Percentiles rank a stretch among this genome's conserved stretches.
phyloP scores from a whole-genome alignment of 805 yeast species.

The Phaffomyces thermotolerans region DNA sequence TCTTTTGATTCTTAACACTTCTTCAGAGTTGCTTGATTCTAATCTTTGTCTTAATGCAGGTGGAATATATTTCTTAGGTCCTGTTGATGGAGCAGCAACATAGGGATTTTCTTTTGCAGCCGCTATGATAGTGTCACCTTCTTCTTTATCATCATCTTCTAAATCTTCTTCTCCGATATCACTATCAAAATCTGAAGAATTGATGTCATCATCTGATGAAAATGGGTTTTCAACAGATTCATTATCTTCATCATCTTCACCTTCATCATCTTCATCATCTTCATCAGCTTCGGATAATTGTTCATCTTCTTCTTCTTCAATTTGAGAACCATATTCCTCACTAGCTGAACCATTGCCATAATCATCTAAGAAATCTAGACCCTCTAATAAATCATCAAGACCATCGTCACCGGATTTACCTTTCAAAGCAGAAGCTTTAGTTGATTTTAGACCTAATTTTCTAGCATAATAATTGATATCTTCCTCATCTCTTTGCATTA shows the following conservation, averaged over 20 bases:
- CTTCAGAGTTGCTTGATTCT: slow-evolving; percentile 34
- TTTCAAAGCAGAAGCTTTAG: slow-evolving; percentile 37
- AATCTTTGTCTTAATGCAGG: slow-evolving; percentile 69
- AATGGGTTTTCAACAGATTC: slow-evolving; percentile 27
- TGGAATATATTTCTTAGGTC: slow-evolving; percentile 57
- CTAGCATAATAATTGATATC: slow-evolving; percentile 81
- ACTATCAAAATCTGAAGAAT: slow-evolving; percentile 37
- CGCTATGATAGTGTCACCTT: slow-evolving; percentile 25
- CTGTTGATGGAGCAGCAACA: slow-evolving; percentile 46
- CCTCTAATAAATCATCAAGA: slow-evolving; percentile 77
- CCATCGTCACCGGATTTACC: slow-evolving; percentile 57
- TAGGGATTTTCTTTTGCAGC: slow-evolving; percentile 63
- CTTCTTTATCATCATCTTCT: slow-evolving; percentile 24
- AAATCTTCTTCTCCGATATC: slow-evolving; percentile 32
- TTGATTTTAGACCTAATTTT: slow-evolving; percentile 62
- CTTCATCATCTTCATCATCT: slow-evolving; percentile 20
- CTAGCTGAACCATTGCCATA: slow-evolving; percentile 18
- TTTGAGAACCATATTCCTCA: slow-evolving; percentile 21
- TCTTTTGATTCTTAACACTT: slow-evolving; percentile 43
- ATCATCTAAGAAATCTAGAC: slow-evolving; percentile 37
- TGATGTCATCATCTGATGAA: slow-evolving; percentile 35
- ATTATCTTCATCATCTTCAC: slow-evolving; percentile 20
- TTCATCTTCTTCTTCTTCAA: slow-evolving; percentile 21
- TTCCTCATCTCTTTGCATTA: slow-evolving; percentile 56
- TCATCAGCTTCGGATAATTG: slow-evolving; percentile 23